phyloP scores from a whole-genome alignment of 2,329 filamentous ascomycete species.

The Fusarium sp. region DNA sequence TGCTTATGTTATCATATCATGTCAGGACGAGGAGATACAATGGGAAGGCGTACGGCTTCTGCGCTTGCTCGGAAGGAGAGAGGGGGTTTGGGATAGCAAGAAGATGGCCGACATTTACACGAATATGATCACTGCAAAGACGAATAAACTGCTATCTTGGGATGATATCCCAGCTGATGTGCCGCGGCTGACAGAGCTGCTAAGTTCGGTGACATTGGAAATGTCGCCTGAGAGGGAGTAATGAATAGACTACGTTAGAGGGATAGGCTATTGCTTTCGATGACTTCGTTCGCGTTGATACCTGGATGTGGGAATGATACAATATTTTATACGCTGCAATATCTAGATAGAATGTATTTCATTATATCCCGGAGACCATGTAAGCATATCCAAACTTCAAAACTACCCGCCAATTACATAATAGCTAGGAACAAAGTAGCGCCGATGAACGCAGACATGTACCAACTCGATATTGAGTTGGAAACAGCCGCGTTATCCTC shows the following conservation, averaged over 20 bases:
- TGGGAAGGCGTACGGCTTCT: slow-evolving; percentile 20
- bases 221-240: neutral
- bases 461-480: neutral
- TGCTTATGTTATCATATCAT: slow-evolving; percentile 24
- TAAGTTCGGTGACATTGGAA: neutral
- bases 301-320: too few species aligned
- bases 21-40: slow-evolving; percentile 9
- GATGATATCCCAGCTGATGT: slow-evolving; percentile 16
- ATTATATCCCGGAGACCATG: neutral
- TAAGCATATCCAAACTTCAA: neutral
- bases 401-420: neutral
- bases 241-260: rapidly evolving
- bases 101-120: slow-evolving; percentile 22
- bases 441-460: slow-evolving; percentile 8
- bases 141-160: neutral
- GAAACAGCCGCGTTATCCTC: slow-evolving; percentile 3
- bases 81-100: slow-evolving; percentile 31
- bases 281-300: neutral
- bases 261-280: neutral
- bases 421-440: slow-evolving; percentile 1
- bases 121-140: slow-evolving; percentile 14
- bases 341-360: neutral
- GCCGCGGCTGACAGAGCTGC: slow-evolving; percentile 6
- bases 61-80: neutral
- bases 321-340: neutral